Conservation (phyloP, 768 basidiomycete species). For the Mycena epipterygia region DNA sequence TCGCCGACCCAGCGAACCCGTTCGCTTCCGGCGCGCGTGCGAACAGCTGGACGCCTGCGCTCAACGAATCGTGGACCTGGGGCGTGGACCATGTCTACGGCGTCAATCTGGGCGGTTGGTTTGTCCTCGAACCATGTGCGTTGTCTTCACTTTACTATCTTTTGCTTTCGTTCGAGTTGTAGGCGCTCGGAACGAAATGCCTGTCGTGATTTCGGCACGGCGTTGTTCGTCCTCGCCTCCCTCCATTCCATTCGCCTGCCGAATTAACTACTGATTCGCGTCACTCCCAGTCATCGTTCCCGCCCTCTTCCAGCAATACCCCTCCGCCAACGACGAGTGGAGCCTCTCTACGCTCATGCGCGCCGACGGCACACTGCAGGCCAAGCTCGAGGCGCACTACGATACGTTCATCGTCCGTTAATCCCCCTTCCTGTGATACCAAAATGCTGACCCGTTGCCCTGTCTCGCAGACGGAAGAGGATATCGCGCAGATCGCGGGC, state of each 20-base stretch:
- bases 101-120: conserved; percentile 76
- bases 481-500: conserved; percentile 80
- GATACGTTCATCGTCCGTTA: conserved; percentile 57
- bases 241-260: too few relatives aligned
- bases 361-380: conserved; percentile 69
- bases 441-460: background rate
- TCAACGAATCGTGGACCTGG: conserved; percentile 71
- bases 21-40: conserved; percentile 64
- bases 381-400: conserved; percentile 79
- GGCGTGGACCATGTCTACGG: conserved; percentile 57
- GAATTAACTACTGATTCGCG: too few relatives aligned
- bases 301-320: conserved; percentile 76
- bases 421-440: background rate
- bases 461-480: conserved; percentile 70
- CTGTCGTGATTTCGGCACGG: too few relatives aligned
- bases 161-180: too few relatives aligned
- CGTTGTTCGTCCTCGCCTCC: too few relatives aligned
- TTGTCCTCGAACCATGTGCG: conserved; percentile 68
- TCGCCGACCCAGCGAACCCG: conserved; percentile 64
- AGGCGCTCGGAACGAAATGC: too few relatives aligned
- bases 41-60: conserved; percentile 71
- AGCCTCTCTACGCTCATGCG: conserved; percentile 76
- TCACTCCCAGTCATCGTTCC: conserved; percentile 68
- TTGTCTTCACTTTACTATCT: background rate
- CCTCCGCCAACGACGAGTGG: conserved; percentile 79